Evolutionary conservation across 2,329 filamentous ascomycete species (phyloP), one percentile per base, ranked within the genome.

Genomic region (Cercospora sojina): DNA sequence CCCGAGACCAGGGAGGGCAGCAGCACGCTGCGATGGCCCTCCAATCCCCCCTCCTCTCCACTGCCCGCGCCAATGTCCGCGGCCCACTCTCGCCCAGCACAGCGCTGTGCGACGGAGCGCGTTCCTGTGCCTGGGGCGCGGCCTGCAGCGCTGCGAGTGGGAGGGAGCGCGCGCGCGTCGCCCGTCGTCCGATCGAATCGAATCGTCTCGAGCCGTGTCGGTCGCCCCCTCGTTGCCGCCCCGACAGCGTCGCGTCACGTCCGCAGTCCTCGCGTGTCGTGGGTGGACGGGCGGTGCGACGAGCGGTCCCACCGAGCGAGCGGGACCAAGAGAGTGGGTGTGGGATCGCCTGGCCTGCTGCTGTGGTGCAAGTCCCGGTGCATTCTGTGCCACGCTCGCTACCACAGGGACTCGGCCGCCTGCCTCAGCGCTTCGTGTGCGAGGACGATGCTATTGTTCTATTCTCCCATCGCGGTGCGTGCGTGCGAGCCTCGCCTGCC

Each of bases 361-460:
- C 57, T 25, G 57, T 32, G 18, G 49, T 62, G 60, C 60, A 29
- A 56, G 60, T 56, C 47, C 60, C 59, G 59, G 59, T 31, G 59
- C 59, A 53, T 62, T 56, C 60, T 62, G 60, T 62, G 47, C 60
- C 27, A 62, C 47, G 60, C 60, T 62, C 60, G 60, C 60, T 62
- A 62, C 60, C 60, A 62, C 35, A 41, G 35, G 23, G 41, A 62
- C 27, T 62, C 27, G 38, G 49, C 43, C 27, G n/a, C 47, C 31
- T 35, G 47, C 47, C 29, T 56, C 47, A 41, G 20, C 60, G 47
- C 60, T 56, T 62, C 60, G 60, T 56, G 49, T 62, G 56, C 47
- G 60, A 62, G 10, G 47, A 35, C 43, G 18, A 4, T 23, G 23
- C 41, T 8, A 59, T 59, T 32, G n/a, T 59, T 18, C 56, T 59